Evolutionary conservation across 2,329 filamentous ascomycete species (phyloP), one percentile per base, ranked within the genome.

Genomic region (Aspergillus tanneri): DNA sequence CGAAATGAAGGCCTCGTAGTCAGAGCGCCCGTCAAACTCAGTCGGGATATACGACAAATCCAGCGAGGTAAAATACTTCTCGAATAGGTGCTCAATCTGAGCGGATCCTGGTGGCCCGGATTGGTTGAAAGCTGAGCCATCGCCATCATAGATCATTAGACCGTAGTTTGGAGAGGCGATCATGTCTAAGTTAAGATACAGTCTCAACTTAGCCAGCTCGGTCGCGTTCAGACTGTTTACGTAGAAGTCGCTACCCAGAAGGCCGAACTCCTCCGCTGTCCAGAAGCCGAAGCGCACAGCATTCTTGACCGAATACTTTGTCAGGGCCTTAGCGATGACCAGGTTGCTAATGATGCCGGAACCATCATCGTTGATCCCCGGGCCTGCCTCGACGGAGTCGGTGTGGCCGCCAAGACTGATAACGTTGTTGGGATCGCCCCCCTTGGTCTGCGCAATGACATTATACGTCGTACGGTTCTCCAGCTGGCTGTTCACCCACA

Each of bases 361-460:
- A 38, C 87, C 87, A 60, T 90, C 85, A 58, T 90, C 87, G 66
- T 90, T 90, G 75, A 90, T 89, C 16, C 87, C 87, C 2, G 83
- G 82, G 0, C 83, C 83, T 3, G 74, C 77, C 22, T 74, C 72
- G 16, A 85, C 82, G 5, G 78, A 81, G 67, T 86, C 83, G 14
- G 76, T 78, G 66, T 86, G 83, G 2, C 76, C 81, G 34, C 82
- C 81, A 11, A 85, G 66, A 41, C 80, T 76, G 38, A 85, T 71
- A 25, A 80, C 72, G 59, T 84, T 82, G 53, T 81, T 67, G 14
- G 78, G 76, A 62, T 85, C 78, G 35, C 83, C 83, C 11, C 66
- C 68, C 52, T 76, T 78, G 9, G 81, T 81, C 56, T 82, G 77
- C 4, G 82, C 83, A 52, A 85, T 77, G 32, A 86, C 74, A 56